These are phyloP conservation scores for Fonsecaea pugnacius DNA, from an alignment of 2,329 filamentous ascomycete genomes.

Conservation along the genomic window DNA sequence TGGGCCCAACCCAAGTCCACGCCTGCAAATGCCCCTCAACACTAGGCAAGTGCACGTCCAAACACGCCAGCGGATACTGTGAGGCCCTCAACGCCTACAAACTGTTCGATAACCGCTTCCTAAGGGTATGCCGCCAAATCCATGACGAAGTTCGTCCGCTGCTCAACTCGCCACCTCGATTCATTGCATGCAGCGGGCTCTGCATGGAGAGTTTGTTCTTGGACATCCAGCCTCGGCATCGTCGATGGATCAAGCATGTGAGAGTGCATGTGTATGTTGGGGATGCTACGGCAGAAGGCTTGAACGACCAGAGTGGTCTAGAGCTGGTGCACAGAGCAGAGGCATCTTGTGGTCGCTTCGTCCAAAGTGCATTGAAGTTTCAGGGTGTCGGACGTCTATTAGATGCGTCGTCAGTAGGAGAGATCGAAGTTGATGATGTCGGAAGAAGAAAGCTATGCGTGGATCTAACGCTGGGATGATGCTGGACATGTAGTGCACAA, in stretches of 20 bases:
- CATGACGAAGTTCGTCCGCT: constrained; percentile 21
- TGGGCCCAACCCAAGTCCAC: constrained; percentile 13
- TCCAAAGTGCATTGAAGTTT: constrained; percentile 25
- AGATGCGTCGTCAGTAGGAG: constrained; percentile 8
- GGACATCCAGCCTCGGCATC: constrained; percentile 10
- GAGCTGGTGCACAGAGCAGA: constrained; percentile 20
- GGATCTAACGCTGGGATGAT: constrained; percentile 13
- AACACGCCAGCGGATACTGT: constrained; percentile 11
- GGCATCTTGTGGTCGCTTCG: constrained; percentile 18
- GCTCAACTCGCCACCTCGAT: constrained; percentile 17
- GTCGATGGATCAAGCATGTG: constrained; percentile 16
- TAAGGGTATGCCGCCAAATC: constrained; percentile 24
- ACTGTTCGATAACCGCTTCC: constrained; percentile 19
- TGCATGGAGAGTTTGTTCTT: constrained; percentile 25
- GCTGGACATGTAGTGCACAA: not conserved
- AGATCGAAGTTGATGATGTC: constrained; percentile 9
- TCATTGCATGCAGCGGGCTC: constrained; percentile 22
- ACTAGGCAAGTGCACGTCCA: constrained; percentile 10
- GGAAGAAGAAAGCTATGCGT: constrained; percentile 21
- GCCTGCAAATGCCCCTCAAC: constrained; percentile 20
- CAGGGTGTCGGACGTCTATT: constrained; percentile 17
- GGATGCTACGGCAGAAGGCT: not conserved
- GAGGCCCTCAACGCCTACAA: constrained; percentile 15
- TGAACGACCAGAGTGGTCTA: constrained; percentile 6
- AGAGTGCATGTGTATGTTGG: constrained; percentile 25